These are phyloP conservation scores for Aureoboletus auriporus DNA, from an alignment of 768 basidiomycete species.

Conservation along the genomic window DNA sequence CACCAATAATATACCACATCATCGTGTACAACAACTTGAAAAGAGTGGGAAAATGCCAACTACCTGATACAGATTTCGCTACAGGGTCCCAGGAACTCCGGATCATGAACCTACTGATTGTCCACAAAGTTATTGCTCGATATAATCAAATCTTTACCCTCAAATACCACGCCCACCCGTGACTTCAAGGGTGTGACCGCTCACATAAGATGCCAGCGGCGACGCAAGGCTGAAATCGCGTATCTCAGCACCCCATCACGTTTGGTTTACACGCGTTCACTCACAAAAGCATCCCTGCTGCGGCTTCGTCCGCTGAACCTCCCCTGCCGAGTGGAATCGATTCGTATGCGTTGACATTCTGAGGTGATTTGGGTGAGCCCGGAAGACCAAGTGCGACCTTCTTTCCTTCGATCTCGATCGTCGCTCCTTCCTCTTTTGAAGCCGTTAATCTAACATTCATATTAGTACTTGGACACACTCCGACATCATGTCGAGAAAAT, in stretches of 20 bases:
- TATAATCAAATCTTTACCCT: not conserved
- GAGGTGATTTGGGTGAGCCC: slow-evolving; percentile 4
- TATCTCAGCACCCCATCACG: slow-evolving; percentile 4
- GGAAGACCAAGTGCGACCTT: slow-evolving; percentile 82
- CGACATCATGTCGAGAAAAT: not conserved
- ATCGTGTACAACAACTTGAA: too few relatives aligned
- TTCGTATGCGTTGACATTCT: slow-evolving; percentile 39
- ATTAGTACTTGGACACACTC: not conserved
- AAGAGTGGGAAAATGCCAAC: too few relatives aligned
- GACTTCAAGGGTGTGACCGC: slow-evolving; percentile 80
- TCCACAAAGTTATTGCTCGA: not conserved
- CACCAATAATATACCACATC: too few relatives aligned
- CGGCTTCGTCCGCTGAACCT: slow-evolving; percentile 73
- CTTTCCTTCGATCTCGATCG: slow-evolving; percentile 79
- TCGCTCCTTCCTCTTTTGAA: slow-evolving; percentile 71
- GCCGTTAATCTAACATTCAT: slow-evolving; percentile 55
- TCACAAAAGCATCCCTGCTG: slow-evolving; percentile 71
- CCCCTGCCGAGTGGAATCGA: slow-evolving; percentile 66
- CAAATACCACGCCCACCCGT: slow-evolving; percentile 79
- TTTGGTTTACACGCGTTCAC: slow-evolving; percentile 24
- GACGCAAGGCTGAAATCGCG: slow-evolving; percentile 56
- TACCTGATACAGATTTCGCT: too few relatives aligned
- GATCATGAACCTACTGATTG: not conserved
- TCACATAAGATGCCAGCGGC: slow-evolving; percentile 75
- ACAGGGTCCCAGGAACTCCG: not conserved